phyloP scores from a whole-genome alignment of 192 early-diverging fungal genomes.

The Neocallimastix lanati region DNA sequence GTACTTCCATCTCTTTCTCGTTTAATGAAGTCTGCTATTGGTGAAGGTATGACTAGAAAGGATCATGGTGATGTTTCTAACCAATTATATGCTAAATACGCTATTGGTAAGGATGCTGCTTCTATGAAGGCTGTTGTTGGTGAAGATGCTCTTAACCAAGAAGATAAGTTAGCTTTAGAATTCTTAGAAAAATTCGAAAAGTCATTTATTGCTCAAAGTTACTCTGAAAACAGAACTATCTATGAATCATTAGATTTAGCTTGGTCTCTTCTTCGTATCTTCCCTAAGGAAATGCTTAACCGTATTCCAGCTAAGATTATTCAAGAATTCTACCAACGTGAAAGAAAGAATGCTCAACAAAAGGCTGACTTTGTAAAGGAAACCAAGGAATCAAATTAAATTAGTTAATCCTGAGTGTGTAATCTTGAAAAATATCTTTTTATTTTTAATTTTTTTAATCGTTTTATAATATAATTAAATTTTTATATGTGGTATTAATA shows the following conservation, averaged over 20 bases:
- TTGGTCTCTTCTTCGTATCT: conserved; percentile 96
- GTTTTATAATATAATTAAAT: neutral
- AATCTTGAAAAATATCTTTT: neutral
- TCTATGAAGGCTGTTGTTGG: conserved; percentile 99
- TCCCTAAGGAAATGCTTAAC: conserved; percentile 99
- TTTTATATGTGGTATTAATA: neutral
- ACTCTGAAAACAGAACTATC: conserved; percentile 89
- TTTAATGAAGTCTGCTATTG: conserved; percentile 98
- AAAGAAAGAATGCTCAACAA: conserved; percentile 6
- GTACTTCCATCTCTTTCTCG: conserved; percentile 95
- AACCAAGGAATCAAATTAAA: neutral
- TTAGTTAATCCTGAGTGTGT: neutral
- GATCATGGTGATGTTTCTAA: conserved; percentile 99
- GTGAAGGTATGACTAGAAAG: conserved; percentile 90
- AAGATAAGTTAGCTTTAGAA: conserved; percentile 92
- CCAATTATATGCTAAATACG: conserved; percentile 99
- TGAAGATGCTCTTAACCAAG: conserved; percentile 94
- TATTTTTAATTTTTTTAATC: neutral
- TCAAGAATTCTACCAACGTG: conserved; percentile 84
- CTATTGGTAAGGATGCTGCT: conserved; percentile 93
- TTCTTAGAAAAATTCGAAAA: conserved; percentile 99
- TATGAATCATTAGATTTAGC: conserved; percentile 92
- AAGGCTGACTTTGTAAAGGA: neutral
- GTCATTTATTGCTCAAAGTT: conserved; percentile 89
- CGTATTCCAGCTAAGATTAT: conserved; percentile 92